phyloP scores from a whole-genome alignment of 2,329 filamentous ascomycete genomes.

The Stagonosporopsis chrysanthemi region DNA sequence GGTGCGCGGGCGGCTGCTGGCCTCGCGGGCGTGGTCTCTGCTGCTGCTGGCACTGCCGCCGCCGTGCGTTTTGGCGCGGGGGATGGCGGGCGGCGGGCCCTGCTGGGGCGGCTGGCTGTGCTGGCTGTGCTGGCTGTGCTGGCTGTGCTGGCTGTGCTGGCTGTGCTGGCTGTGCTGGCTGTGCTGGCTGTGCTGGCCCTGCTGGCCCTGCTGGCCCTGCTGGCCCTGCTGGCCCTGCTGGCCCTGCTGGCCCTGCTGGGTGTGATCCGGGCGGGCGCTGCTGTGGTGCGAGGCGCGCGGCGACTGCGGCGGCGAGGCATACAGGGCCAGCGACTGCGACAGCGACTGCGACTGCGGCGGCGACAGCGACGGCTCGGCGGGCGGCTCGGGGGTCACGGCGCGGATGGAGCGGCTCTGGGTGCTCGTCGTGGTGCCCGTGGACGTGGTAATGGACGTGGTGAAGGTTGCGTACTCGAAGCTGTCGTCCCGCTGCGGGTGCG shows the following conservation, averaged over 20 bases:
- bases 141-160: too few relatives aligned
- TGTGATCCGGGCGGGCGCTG: background rate
- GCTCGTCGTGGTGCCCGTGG: constrained; percentile 10
- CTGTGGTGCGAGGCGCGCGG: constrained; percentile 30
- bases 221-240: constrained; percentile 24
- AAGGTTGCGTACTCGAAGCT: constrained; percentile 9
- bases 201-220: constrained; percentile 31
- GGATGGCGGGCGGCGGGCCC: too few relatives aligned
- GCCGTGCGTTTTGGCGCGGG: too few relatives aligned
- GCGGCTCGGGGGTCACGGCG: constrained; percentile 69
- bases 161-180: too few relatives aligned
- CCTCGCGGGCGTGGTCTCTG: constrained; percentile 59
- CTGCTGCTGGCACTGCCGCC: too few relatives aligned
- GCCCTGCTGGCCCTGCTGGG: constrained; percentile 15
- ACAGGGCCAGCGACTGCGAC: too few relatives aligned
- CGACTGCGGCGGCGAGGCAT: too few relatives aligned
- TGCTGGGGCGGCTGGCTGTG: background rate
- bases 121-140: constrained; percentile 42
- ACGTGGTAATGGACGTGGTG: constrained; percentile 8
- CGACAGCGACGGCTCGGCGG: constrained; percentile 40
- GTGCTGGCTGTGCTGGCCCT: constrained; percentile 17
- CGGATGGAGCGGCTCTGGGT: constrained; percentile 58
- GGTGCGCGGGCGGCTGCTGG: constrained; percentile 59
- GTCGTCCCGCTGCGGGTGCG: background rate
- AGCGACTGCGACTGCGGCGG: too few relatives aligned